These are phyloP conservation scores for Clitopilus passeckerianus DNA, from an alignment of 768 basidiomycete species.

Conservation along the genomic window DNA sequence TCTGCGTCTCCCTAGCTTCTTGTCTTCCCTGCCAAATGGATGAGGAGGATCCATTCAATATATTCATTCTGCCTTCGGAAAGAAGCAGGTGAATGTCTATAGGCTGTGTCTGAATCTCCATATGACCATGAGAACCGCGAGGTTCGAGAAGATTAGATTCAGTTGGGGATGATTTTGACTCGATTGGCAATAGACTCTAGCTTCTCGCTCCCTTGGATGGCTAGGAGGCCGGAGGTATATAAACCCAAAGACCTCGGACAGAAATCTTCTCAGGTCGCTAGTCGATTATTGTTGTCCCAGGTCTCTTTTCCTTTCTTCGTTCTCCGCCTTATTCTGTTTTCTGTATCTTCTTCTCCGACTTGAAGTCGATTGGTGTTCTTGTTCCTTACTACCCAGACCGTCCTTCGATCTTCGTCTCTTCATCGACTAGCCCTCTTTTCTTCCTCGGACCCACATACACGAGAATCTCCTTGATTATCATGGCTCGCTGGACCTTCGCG, in stretches of 20 bases:
- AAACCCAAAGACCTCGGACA: too few relatives aligned
- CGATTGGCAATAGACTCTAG: neutral
- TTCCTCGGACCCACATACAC: neutral
- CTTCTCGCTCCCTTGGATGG: too few relatives aligned
- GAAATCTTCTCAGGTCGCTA: neutral
- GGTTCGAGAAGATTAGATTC: neutral
- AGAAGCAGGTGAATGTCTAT: neutral
- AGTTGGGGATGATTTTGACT: neutral
- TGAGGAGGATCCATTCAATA: neutral
- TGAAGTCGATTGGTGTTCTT: neutral
- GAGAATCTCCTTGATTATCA: neutral
- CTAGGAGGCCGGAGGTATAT: too few relatives aligned
- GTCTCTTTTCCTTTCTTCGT: neutral
- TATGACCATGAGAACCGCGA: neutral
- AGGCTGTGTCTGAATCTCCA: neutral
- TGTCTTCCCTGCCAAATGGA: neutral
- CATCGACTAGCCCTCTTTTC: too few relatives aligned
- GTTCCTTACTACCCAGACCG: neutral
- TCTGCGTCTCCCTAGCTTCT: too few relatives aligned
- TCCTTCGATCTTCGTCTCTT: neutral
- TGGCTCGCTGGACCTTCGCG: neutral
- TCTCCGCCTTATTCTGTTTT: neutral
- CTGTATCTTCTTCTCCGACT: neutral
- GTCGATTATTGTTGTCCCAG: neutral
- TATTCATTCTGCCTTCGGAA: neutral